Evolutionary conservation across 2,329 filamentous ascomycete species (phyloP).

Genomic region (Sarocladium brachiariae): DNA sequence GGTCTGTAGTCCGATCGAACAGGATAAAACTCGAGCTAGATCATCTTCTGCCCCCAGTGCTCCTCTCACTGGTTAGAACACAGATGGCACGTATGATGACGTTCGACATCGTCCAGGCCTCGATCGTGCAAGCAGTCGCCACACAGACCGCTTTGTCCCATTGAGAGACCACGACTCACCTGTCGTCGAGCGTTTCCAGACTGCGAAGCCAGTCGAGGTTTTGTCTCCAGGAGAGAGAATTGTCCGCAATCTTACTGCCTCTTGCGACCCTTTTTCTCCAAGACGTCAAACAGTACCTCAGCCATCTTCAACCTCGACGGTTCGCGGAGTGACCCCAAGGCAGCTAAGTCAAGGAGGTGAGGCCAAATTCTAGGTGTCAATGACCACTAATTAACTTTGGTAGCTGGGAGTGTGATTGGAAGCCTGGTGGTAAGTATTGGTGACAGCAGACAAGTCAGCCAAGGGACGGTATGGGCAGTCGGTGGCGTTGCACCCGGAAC

Average conservation of each 20-base stretch:
- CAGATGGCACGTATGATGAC: not conserved
- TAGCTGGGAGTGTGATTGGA: not conserved
- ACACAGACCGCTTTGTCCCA: constrained; percentile 45
- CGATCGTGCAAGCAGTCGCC: constrained; percentile 11
- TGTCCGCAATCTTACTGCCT: constrained; percentile 32
- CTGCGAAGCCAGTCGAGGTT: constrained; percentile 34
- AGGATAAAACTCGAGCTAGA: not conserved
- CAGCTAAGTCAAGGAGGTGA: not conserved
- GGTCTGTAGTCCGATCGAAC: not conserved
- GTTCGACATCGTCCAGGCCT: not conserved
- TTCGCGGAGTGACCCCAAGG: not conserved
- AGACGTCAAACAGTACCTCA: constrained; percentile 17
- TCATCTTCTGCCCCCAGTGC: constrained; percentile 1
- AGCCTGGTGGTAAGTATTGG: not conserved
- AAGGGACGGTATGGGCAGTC: constrained; percentile 69
- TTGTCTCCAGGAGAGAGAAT: constrained; percentile 38
- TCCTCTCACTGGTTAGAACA: not conserved
- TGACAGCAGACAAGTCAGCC: constrained; percentile 47
- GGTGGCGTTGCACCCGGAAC: constrained; percentile 58
- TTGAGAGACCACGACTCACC: constrained; percentile 28
- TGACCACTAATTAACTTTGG: not conserved
- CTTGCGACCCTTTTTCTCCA: constrained; percentile 35
- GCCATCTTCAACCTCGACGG: not conserved
- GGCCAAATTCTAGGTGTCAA: not conserved
- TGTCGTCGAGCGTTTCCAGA: constrained; percentile 37